Base-by-base conservation (phyloP, 2,329 filamentous ascomycete genomes). In the Colletotrichum camelliae region DNA sequence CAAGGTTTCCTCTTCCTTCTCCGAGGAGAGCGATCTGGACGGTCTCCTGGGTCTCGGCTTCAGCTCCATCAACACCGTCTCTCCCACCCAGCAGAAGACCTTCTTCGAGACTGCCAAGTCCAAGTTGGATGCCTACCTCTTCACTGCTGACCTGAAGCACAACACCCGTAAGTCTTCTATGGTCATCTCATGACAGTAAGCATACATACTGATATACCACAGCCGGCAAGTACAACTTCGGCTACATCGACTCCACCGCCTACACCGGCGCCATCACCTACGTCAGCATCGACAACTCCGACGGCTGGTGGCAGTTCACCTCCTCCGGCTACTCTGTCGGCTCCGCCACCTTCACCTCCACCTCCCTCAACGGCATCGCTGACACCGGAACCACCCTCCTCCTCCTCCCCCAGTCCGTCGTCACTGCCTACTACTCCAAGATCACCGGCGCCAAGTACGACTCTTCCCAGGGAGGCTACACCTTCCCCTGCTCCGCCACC, bases 31-130 rank as follows among this genome's bases (percentile, higher is more conserved):
- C 33, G 48, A 71, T 70, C 76, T 70, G 61, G 92, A 93, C 81
- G 93, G 93, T 18, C 88, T 95, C 4, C 86, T 95, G 21, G 93
- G 93, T 16, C 89, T 95, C 31, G 93, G 89, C 7, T 95, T 93
- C 82, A 90, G 89, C 79, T 79, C 68, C 57, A 80, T 83, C 64
- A 84, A 84, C 80, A 78, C 79, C 3, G 81, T 81, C 27, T 35
- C 29, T n/a, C 82, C 83, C 8, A 74, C 87, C 18, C 86, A 60
- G 61, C 81, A 82, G 70, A 75, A 74, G 60, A 84, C 83, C 52
- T 84, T 81, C 52, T 78, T 78, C 57, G 71, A 74, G 58, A 78
- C 76, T 21, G 75, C 75, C 39, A 79, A 75, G 72, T 68, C 71
- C 39, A 57, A 77, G 52, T 48, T 79, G 24, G 37, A 65, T 33